These are phyloP conservation scores for Cokeromyces recurvatus DNA, from an alignment of 371 early-diverging fungal genomes.

Conservation along the genomic window DNA sequence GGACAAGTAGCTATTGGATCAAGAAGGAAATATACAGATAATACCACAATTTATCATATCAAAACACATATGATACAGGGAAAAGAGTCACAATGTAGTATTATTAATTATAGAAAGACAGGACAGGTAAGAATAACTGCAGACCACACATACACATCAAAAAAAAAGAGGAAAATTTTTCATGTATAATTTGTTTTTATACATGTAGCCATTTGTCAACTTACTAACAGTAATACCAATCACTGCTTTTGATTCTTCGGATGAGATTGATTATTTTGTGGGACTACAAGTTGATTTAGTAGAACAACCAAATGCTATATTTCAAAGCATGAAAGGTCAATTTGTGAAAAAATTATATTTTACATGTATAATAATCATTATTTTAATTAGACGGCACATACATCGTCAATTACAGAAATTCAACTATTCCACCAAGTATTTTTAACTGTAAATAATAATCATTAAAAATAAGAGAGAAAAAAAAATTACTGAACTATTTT, in stretches of 20 bases:
- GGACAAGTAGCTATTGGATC: constrained; percentile 46
- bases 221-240: constrained; percentile 62
- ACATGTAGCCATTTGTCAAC: constrained; percentile 59
- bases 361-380: not conserved
- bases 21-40: constrained; percentile 50
- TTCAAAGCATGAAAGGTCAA: constrained; percentile 43
- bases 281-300: constrained; percentile 65
- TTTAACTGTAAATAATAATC: not conserved
- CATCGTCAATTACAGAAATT: constrained; percentile 31
- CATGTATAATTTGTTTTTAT: too few species aligned
- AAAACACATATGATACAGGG: constrained; percentile 34
- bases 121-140: constrained; percentile 45
- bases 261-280: constrained; percentile 53
- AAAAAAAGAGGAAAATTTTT: not conserved
- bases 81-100: constrained; percentile 57
- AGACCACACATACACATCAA: not conserved
- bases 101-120: constrained; percentile 62
- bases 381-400: constrained; percentile 19
- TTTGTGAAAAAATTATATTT: constrained; percentile 10
- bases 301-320: constrained; percentile 57
- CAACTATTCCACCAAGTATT: constrained; percentile 14
- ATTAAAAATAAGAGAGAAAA: not conserved
- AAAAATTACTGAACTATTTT: too few species aligned
- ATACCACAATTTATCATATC: constrained; percentile 46
- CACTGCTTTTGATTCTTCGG: constrained; percentile 2